Percentiles rank a stretch among this genome's conserved stretches.
These are phyloP conservation scores for Salix arbutifolia DNA, from an alignment of 345 rosid species.

Conservation along the genomic window DNA sequence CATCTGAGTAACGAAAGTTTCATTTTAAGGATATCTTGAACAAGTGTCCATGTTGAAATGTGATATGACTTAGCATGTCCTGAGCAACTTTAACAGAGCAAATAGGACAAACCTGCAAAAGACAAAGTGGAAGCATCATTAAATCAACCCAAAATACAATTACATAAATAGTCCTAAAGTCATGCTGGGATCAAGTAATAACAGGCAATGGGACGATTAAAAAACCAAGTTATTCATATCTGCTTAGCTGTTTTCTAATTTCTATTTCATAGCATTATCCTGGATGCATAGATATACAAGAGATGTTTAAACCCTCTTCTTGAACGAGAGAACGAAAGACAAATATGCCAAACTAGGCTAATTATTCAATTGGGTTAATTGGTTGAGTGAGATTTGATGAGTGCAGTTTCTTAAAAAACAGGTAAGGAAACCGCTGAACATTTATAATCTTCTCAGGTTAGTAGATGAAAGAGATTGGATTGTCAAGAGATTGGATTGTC, in stretches of 20 bases:
- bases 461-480: too few species aligned
- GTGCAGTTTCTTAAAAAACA: too few species aligned
- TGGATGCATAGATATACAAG: too few species aligned
- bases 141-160: constrained; percentile 1
- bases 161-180: not conserved
- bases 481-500: too few species aligned
- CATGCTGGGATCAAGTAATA: not conserved
- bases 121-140: constrained; percentile 11
- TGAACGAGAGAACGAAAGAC: too few species aligned
- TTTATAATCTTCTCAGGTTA: too few species aligned
- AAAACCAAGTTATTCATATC: not conserved
- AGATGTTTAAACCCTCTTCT: too few species aligned
- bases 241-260: too few species aligned
- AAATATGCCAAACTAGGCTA: too few species aligned
- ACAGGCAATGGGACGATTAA: not conserved
- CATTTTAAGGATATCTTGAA: constrained; percentile 53
- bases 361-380: too few species aligned
- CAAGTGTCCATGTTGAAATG: constrained; percentile 50
- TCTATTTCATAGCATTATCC: not conserved
- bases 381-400: too few species aligned
- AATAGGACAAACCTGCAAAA: constrained; percentile 53
- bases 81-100: constrained; percentile 47
- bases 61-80: constrained; percentile 54
- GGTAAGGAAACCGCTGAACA: too few species aligned
- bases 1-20: not conserved